phyloP scores from a whole-genome alignment of 495 filamentous ascomycete species.

The Daldinia decipiens region DNA sequence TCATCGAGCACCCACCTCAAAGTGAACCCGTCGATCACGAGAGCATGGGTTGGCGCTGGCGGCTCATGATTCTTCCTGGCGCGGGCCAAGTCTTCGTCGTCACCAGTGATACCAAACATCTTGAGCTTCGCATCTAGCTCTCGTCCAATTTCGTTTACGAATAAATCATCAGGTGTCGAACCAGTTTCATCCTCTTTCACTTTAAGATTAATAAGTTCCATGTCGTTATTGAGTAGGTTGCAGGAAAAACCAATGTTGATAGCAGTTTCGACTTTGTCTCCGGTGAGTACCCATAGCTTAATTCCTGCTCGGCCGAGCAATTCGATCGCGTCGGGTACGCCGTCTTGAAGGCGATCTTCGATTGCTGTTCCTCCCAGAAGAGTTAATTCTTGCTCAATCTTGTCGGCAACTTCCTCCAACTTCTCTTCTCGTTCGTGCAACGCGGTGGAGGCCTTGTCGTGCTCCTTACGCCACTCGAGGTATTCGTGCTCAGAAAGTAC shows the following conservation, averaged over 20 bases:
- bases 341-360: constrained; percentile 96
- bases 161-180: constrained; percentile 49
- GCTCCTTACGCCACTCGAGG: constrained; percentile 81
- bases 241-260: constrained; percentile 99
- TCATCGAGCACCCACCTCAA: constrained; percentile 90
- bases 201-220: constrained; percentile 95
- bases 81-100: constrained; percentile 82
- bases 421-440: constrained; percentile 92
- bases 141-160: constrained; percentile 66
- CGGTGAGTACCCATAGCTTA: constrained; percentile 99
- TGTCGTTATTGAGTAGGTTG: constrained; percentile 95
- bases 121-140: constrained; percentile 78
- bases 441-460: constrained; percentile 86
- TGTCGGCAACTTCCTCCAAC: constrained; percentile 87
- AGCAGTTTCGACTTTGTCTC: constrained; percentile 98
- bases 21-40: constrained; percentile 96
- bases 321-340: constrained; percentile 95
- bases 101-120: constrained; percentile 82
- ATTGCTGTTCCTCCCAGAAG: constrained; percentile 97
- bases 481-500: constrained; percentile 89
- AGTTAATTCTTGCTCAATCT: constrained; percentile 88
- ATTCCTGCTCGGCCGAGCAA: constrained; percentile 94
- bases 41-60: constrained; percentile 88
- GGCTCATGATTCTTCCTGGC: constrained; percentile 85
- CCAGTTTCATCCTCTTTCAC: constrained; percentile 73